Evolutionary conservation across 495 filamentous ascomycete species (phyloP).

Genomic region (Penicillium pulvis): DNA sequence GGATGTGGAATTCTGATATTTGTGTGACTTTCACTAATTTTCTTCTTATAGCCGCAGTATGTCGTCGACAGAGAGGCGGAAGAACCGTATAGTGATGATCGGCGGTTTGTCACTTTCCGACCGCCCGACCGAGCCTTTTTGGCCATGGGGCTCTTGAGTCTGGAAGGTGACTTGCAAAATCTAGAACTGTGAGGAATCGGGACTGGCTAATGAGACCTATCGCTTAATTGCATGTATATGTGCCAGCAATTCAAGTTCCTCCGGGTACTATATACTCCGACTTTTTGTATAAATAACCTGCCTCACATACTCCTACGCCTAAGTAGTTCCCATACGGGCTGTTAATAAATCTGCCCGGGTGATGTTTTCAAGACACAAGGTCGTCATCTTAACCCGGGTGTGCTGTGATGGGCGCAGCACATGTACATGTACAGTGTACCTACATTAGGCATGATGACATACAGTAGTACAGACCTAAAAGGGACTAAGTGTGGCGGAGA

Average conservation of each 20-base stretch:
- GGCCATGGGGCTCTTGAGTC: conserved; percentile 61
- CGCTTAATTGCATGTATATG: no score
- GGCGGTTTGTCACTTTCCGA: conserved; percentile 52
- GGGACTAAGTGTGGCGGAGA: conserved; percentile 1
- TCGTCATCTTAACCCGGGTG: not conserved
- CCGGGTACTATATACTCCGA: no score
- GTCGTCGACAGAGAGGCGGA: conserved; percentile 17
- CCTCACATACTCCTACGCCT: not conserved
- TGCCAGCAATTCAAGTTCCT: no score
- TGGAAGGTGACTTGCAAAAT: conserved; percentile 57
- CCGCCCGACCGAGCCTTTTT: conserved; percentile 47
- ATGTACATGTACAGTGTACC: conserved; percentile 15
- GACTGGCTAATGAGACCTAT: not conserved
- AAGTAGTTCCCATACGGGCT: not conserved
- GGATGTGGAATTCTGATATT: not conserved
- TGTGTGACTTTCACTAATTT: conserved; percentile 1
- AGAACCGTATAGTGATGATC: conserved; percentile 41
- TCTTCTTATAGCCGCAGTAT: conserved; percentile 15
- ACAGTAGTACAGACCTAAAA: conserved; percentile 6
- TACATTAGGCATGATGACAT: conserved; percentile 16
- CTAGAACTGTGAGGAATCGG: conserved; percentile 32
- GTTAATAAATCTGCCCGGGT: not conserved
- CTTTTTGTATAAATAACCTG: no score
- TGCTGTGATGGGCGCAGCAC: not conserved
- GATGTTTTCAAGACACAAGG: not conserved